Percentiles rank a stretch among this genome's conserved stretches.
These are phyloP conservation scores for Chlorella variabilis DNA, from an alignment of 163 green algal genomes.

Conservation along the genomic window DNA sequence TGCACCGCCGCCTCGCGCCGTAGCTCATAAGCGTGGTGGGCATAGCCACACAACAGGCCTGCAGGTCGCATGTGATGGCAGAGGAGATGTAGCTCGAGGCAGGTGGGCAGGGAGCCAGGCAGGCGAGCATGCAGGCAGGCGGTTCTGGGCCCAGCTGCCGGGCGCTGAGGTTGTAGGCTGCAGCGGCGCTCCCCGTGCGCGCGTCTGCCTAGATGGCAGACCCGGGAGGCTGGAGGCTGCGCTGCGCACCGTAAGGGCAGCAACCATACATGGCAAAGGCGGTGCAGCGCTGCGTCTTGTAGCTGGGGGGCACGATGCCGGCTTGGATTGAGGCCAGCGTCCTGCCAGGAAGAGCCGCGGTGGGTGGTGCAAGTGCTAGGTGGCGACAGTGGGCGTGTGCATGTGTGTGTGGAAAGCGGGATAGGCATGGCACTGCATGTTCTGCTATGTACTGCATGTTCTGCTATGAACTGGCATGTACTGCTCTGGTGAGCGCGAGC, in stretches of 20 bases:
- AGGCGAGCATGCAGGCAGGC: not conserved
- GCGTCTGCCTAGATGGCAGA: no score
- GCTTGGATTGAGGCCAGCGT: not conserved
- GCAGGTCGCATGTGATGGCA: not conserved
- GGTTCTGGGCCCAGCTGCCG: no score
- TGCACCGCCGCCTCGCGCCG: conserved; percentile 17
- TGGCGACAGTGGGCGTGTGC: no score
- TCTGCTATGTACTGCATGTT: no score
- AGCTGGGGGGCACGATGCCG: not conserved
- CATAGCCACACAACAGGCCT: conserved; percentile 4
- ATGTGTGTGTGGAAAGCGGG: no score
- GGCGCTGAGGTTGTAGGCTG: no score
- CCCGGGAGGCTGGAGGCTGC: no score
- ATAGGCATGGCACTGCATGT: no score
- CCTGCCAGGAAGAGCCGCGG: not conserved
- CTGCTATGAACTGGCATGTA: no score
- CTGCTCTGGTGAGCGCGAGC: no score
- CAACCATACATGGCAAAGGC: not conserved
- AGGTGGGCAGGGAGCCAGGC: not conserved
- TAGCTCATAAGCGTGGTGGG: not conserved
- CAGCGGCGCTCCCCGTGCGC: no score
- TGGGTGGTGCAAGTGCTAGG: not conserved
- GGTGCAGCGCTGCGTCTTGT: conserved; percentile 25
- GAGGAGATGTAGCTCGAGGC: not conserved
- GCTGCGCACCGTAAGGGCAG: not conserved